Base-by-base conservation (phyloP, 2,329 filamentous ascomycete species). In the Verticillium alfalfae region DNA sequence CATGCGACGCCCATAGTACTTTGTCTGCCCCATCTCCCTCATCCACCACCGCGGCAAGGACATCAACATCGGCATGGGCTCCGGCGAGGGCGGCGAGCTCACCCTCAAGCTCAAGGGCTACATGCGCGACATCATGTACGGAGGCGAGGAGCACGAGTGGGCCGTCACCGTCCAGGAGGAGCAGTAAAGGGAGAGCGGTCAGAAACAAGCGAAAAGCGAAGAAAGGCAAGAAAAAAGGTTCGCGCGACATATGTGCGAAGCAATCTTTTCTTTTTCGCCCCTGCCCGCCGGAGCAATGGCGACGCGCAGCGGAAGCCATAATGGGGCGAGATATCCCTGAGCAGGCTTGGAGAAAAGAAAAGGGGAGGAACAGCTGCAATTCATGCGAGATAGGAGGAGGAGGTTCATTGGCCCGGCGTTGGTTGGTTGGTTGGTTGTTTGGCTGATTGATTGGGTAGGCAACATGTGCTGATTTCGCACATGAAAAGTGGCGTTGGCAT, bases 61-160 rank as follows among this genome's bases (percentile, higher is more conserved):
- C 65, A 79, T 91, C 64, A 70, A 81, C 66, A 83, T 92, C 62
- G 82, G 86, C 58, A 85, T 88, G 78, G 83, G 81, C 58, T 75
- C 81, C 60, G 81, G 80, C 56, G 73, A 79, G 57, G 79, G 76
- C 58, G 87, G 84, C 56, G 73, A 79, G 52, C 81, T 87, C 69
- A 87, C 87, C n/a, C 70, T 74, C 67, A 79, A 80, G 73, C 77
- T 92, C 72, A 92, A 91, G 81, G 76, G 76, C 41, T 89, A 84
- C 84, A 77, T 93, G 66, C 79, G 81, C 66, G 86, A 88, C 66
- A 91, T 93, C 75, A 92, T 91, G 87, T 92, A 89, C 72, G 89
- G 89, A 63, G 82, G 82, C 62, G 84, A 83, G 70, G 70, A 87
- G 62, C 88, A 92, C 72, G 78, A 84, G 57, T 93, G 90, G 89